Percentiles rank a stretch among this genome's conserved stretches.
phyloP scores from a whole-genome alignment of 768 basidiomycete genomes.

The Lyophyllum atratum region DNA sequence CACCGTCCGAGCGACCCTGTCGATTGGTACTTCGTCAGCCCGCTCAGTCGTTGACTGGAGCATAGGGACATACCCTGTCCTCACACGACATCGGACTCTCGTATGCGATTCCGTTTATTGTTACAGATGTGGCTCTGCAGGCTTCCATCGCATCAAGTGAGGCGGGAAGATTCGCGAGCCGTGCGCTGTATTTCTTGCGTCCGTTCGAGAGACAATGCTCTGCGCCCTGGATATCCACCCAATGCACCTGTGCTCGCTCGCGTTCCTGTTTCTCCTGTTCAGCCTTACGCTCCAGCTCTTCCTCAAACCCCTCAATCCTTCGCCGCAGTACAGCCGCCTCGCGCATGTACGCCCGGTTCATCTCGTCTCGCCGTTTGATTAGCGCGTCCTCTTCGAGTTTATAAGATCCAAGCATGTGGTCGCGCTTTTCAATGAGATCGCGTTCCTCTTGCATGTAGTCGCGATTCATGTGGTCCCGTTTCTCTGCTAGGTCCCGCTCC shows the following conservation, averaged over 20 bases:
- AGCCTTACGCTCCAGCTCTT: background rate
- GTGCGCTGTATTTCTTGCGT: constrained; percentile 13
- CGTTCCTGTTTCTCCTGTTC: constrained; percentile 11
- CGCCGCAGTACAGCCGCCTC: background rate
- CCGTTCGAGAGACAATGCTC: constrained; percentile 11
- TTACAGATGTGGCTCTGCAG: constrained; percentile 16
- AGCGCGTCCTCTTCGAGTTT: no score
- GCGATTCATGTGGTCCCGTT: no score
- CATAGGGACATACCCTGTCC: constrained; percentile 6
- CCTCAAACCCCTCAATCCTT: background rate
- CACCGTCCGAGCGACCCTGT: background rate
- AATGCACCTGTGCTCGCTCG: constrained; percentile 15
- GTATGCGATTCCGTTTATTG: constrained; percentile 16
- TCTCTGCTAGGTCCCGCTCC: no score
- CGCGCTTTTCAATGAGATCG: no score
- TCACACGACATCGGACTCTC: constrained; percentile 13
- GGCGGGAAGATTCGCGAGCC: constrained; percentile 12
- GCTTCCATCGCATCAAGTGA: constrained; percentile 17
- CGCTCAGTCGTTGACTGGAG: background rate
- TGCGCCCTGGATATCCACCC: constrained; percentile 14
- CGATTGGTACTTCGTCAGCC: background rate
- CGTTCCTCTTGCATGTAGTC: no score
- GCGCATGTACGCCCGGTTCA: background rate
- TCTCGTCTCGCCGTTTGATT: background rate
- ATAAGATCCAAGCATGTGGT: no score